Evolutionary conservation across 768 basidiomycete genomes (phyloP), one percentile per base, ranked within the genome.

Genomic region (Lactarius hatsudake): DNA sequence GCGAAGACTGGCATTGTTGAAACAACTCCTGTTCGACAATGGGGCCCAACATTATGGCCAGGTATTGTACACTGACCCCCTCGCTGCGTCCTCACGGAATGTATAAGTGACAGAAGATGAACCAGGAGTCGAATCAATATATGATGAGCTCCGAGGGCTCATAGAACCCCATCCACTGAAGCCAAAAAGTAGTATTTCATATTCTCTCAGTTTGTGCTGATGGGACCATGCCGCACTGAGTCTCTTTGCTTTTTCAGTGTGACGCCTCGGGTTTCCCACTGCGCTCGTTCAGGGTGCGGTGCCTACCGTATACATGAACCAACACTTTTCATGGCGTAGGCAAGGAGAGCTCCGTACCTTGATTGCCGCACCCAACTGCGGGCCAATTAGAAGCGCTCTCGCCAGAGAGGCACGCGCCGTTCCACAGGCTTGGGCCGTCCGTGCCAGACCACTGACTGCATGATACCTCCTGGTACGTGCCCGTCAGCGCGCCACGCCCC

Each of bases 401-500:
- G 5, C 83, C 83, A 3, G 70, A 75, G 23, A 87, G 75, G 73
- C 86, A 87, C 9, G 85, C 78, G 0, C 84, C 84, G 53, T 74
- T 80, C 73, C 75, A 87, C 10, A 81, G 75, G 23, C 76, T 36
- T 38, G 77, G 70, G 13, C 83, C 82, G 63, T 86, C 82, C n/a
- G 80, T 79, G 26, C 86, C 86, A 5, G 79, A 77, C 86, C 86
- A 87, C 68, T 82, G 76, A 70, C 80, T 81, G 73, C 85, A 87
- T 26, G 81, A 80, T 20, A 86, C 85, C 72, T 87, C 85, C 6
- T 75, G 77, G 74, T 79, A 87, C 3, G 78, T 79, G 17, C 85
- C 86, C 10, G 80, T 79, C 67, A 86, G 73, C 23, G 86, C 85
- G 18, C 82, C 82, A 71, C 83, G 85, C 0, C 82, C 73, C 0